Conservation (phyloP, 441 rosid genomes). For the Hura crepitans region DNA sequence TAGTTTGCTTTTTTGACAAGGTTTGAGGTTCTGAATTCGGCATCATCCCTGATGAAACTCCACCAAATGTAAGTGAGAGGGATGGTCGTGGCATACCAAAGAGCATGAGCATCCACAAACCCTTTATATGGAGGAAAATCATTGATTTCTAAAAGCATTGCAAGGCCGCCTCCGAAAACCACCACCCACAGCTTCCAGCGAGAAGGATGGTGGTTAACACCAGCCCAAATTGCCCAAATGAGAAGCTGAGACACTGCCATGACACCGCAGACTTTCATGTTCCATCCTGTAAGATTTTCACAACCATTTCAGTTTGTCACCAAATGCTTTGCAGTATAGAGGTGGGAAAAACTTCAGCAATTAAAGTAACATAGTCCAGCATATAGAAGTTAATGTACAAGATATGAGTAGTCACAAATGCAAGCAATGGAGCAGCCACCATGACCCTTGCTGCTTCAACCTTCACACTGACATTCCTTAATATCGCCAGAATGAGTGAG, state of each 20-base stretch:
- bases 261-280: slow-evolving; percentile 77
- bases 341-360: slow-evolving; percentile 9
- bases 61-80: slow-evolving; percentile 87
- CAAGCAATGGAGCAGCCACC: slow-evolving; percentile 87
- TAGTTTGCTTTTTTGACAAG: slow-evolving; percentile 56
- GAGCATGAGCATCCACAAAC: slow-evolving; percentile 71
- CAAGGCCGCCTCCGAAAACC: slow-evolving; percentile 68
- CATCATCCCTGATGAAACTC: slow-evolving; percentile 88
- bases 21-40: slow-evolving; percentile 49
- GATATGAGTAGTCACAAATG: slow-evolving; percentile 79
- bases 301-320: slow-evolving; percentile 7
- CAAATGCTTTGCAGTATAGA: not conserved
- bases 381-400: slow-evolving; percentile 69
- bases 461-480: slow-evolving; percentile 60
- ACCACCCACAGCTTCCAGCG: slow-evolving; percentile 81
- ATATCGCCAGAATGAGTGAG: slow-evolving; percentile 68
- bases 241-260: slow-evolving; percentile 81
- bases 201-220: slow-evolving; percentile 63
- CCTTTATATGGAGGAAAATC: slow-evolving; percentile 83
- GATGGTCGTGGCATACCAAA: slow-evolving; percentile 78
- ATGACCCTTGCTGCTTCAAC: slow-evolving; percentile 85
- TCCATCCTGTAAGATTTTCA: slow-evolving; percentile 61
- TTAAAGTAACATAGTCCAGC: slow-evolving; percentile 66
- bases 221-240: slow-evolving; percentile 90
- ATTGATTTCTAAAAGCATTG: slow-evolving; percentile 83